Base-by-base conservation (phyloP, 2,329 filamentous ascomycete genomes). In the Neofusicoccum laricinum region DNA sequence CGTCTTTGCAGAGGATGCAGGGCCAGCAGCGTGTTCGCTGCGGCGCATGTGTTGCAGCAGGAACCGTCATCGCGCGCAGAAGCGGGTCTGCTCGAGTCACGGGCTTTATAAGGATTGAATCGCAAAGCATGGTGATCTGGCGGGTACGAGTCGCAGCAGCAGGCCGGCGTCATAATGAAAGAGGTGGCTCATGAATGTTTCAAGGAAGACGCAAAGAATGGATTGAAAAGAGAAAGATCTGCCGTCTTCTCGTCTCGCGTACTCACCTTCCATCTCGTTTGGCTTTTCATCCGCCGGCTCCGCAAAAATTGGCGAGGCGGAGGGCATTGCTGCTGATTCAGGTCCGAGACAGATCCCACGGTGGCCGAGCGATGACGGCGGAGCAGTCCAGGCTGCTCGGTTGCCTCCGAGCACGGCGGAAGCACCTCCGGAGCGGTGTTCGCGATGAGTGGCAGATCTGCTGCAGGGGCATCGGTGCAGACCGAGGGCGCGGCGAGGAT, bases 391-490 rank as follows among this genome's bases (percentile, higher is more conserved):
- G 55, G 25, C 6, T 15, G 25, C 15, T 32, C 53, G 40, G 53
- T n/a, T 19, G 21, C 21, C 25, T 45, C 38, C 55, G 40, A 46
- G 55, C 4, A 4, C 25, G 8, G 25, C 55, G 55, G 55, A 46
- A 12, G 40, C 15, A 15, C n/a, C 11, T 59, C 55, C 55, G 55
- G 15, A 8, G 7, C 11, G 11, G 30, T 34, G n/a, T 36, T 46
- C 14, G 2, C 25, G 55, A 46, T 34, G 55, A 59, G 41, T 46
- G 40, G 30, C 55, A 59, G 55, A 59, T 59, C 55, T 45, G 43
- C 55, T 30, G 55, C 55, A 59, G 55, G 55, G 55, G 40, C 41
- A n/a, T 36, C 55, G 55, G 55, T 59, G 40, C 41, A 46, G 11
- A 15, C 55, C 55, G 55, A 58, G 53, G n/a, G 3, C 5, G 25